Percentiles rank a stretch among this genome's conserved stretches.
Evolutionary conservation across 192 early-diverging fungal species (phyloP).

Genomic region (Jimgerdemannia flammicorona): DNA sequence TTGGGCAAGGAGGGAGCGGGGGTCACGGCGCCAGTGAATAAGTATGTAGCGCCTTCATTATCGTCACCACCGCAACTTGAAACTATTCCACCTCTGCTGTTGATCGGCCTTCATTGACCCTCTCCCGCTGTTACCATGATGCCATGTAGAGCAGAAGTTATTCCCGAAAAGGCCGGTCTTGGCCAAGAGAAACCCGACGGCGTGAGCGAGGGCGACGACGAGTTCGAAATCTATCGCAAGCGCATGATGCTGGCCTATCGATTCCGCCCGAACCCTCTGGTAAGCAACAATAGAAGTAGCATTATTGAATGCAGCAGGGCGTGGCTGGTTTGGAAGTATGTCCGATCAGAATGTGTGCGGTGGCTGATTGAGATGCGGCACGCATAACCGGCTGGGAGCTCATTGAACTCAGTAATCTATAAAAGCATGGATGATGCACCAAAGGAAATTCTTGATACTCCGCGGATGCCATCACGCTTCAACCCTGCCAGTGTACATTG

Average conservation of each 20-base stretch:
- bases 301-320: not conserved
- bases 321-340: not conserved
- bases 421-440: no score
- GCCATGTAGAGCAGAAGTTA: slow-evolving; percentile 11
- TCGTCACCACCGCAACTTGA: not conserved
- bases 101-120: not conserved
- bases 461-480: not conserved
- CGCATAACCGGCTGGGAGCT: no score
- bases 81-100: no score
- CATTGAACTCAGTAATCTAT: no score
- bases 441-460: no score
- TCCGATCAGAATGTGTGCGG: no score
- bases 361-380: not conserved
- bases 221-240: slow-evolving; percentile 28
- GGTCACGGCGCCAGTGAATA: slow-evolving; percentile 18
- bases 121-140: not conserved
- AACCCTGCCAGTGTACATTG: slow-evolving; percentile 1
- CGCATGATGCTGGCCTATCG: slow-evolving; percentile 25
- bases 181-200: slow-evolving; percentile 24
- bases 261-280: slow-evolving; percentile 27
- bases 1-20: slow-evolving; percentile 22
- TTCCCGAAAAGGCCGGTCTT: slow-evolving; percentile 16
- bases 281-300: slow-evolving; percentile 8
- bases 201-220: slow-evolving; percentile 22
- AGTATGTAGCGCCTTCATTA: slow-evolving; percentile 4